Percentiles rank a stretch among this genome's conserved stretches.
Conservation (phyloP, 2,329 filamentous ascomycete genomes). For the Arthrobotrys sinensis region DNA sequence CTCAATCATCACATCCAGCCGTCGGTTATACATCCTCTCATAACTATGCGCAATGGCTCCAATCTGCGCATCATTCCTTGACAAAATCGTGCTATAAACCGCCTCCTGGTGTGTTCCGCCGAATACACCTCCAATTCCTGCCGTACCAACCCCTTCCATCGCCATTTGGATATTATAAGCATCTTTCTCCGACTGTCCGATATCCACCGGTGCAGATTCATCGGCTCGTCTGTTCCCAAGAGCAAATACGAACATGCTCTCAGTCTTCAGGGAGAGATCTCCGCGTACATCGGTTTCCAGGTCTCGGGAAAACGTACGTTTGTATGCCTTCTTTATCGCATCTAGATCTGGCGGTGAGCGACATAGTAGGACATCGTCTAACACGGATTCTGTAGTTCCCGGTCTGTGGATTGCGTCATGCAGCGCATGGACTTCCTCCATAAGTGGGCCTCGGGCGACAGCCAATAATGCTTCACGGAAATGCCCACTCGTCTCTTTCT, state of each 20-base stretch:
- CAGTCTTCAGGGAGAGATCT: conserved; percentile 88
- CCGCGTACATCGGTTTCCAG: conserved; percentile 81
- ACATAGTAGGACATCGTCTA: conserved; percentile 88
- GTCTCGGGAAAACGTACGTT: conserved; percentile 76
- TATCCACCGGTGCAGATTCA: conserved; percentile 81
- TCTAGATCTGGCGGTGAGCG: conserved; percentile 89
- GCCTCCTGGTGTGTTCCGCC: conserved; percentile 71
- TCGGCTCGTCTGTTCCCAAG: conserved; percentile 81
- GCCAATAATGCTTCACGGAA: conserved; percentile 81
- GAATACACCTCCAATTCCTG: conserved; percentile 84
- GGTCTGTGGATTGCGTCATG: conserved; percentile 81
- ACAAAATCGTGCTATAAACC: conserved; percentile 50
- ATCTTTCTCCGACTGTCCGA: conserved; percentile 81
- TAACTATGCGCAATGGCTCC: conserved; percentile 85
- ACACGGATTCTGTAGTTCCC: conserved; percentile 86
- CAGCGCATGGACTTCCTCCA: conserved; percentile 80
- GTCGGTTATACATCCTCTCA: conserved; percentile 78
- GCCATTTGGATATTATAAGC: conserved; percentile 83
- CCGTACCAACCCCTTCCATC: conserved; percentile 82
- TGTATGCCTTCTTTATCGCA: conserved; percentile 87
- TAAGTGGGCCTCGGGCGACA: conserved; percentile 84
- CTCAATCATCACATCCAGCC: conserved; percentile 81
- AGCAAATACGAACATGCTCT: conserved; percentile 87
- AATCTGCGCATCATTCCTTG: conserved; percentile 81
- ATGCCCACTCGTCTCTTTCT: conserved; percentile 81